A percentile compares a stretch with the other conserved stretches of the same genome.
phyloP scores from a whole-genome alignment of 495 filamentous ascomycete genomes.

The Tuber calosporum region DNA sequence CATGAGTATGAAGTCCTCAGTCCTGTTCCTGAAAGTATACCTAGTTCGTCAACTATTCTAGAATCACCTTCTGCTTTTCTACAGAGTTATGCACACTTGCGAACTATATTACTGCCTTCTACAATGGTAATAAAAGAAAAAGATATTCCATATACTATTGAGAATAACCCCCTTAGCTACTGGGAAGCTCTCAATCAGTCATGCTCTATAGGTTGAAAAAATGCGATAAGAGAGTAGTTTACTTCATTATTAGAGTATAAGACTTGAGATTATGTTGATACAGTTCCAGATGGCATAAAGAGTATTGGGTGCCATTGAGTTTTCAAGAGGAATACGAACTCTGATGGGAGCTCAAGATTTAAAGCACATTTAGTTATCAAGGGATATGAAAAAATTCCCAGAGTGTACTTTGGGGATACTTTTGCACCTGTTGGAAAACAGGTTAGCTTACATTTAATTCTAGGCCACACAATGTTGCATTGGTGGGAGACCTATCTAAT shows the following conservation, averaged over 20 bases:
- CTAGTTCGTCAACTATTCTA: too few species aligned
- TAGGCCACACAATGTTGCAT: neutral
- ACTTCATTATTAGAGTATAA: neutral
- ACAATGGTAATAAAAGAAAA: too few species aligned
- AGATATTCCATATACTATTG: too few species aligned
- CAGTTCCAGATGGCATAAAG: neutral
- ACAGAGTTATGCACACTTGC: too few species aligned
- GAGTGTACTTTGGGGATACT: constrained; percentile 8
- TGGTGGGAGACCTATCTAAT: neutral
- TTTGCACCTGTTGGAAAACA: constrained; percentile 1
- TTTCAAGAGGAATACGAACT: constrained; percentile 5
- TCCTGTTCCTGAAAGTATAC: too few species aligned
- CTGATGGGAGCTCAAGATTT: neutral
- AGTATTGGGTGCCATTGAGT: constrained; percentile 11
- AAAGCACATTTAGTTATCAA: neutral
- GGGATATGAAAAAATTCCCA: neutral
- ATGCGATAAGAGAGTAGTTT: constrained; percentile 6
- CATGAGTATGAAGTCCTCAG: too few species aligned
- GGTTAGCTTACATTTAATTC: neutral
- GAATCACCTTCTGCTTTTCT: too few species aligned
- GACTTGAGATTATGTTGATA: neutral
- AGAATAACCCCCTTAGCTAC: too few species aligned
- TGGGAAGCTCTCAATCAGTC: too few species aligned
- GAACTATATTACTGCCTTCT: too few species aligned
- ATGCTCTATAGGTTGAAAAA: neutral